Base-by-base conservation (phyloP, 345 rosid genomes). In the Anastatica hierochuntica region DNA sequence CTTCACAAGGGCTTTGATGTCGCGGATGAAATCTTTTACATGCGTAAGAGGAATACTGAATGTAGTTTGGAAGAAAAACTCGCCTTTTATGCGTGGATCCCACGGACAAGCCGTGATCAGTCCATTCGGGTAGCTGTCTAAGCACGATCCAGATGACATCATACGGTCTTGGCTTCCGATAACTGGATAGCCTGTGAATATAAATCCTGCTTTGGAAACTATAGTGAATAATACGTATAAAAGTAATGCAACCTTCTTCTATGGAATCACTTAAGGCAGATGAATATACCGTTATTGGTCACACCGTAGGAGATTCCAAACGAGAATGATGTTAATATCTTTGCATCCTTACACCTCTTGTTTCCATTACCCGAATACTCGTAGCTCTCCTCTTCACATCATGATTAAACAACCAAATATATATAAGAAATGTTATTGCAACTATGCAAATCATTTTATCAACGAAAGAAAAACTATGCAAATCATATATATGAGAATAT, bases 111-210 rank as follows among this genome's bases (percentile, higher is more conserved):
- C 67, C 0, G 88, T 84, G 42, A 74, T 42, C 30, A 77, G 1
- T 9, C 52, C 59, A 26, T 88, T 74, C 2, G 49, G 52, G 0
- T 0, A 53, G 21, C 95, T 76, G 23, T 88, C 92, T 1, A 88
- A 80, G 57, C 97, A 85, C 0, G 80, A 56, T 17, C 95, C 95
- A 0, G 88, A 84, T 5, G 95, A 72, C 58, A 84, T 89, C n/a
- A n/a, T n/a, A n/a, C n/a, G n/a, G n/a, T n/a, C n/a, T n/a, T n/a
- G n/a, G n/a, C n/a, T n/a, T n/a, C 90, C 97, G 5, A 79, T 64
- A 7, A 79, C 85, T 0, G 97, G 94, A 65, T 84, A 84, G 2
- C 88, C 81, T 1, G 80, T 78, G 43, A 88, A 84, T 10, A 50
- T 4, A 1, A 72, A 0, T 42, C 80, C 89, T 87, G 19, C 24